A percentile compares a stretch with the other conserved stretches of the same genome.
phyloP scores from a whole-genome alignment of 768 basidiomycete genomes.

The Russula olivacea region DNA sequence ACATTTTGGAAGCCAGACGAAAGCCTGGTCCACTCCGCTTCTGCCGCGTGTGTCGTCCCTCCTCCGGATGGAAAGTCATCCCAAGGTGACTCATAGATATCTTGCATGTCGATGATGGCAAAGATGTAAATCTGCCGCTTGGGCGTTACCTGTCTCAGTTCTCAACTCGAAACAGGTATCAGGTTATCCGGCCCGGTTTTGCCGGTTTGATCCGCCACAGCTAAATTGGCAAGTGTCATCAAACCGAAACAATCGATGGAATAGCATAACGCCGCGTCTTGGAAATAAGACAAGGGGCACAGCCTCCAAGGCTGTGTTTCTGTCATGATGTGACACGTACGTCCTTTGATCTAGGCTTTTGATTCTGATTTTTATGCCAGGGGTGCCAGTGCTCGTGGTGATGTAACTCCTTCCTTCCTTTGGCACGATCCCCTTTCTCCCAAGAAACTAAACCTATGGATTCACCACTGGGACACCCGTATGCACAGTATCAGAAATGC shows the following conservation, averaged over 20 bases:
- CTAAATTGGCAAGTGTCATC: no score
- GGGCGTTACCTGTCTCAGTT: no score
- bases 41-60: not conserved
- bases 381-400: not conserved
- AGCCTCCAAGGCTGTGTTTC: not conserved
- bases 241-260: no score
- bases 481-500: not conserved
- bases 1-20: conserved; percentile 70
- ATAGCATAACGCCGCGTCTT: not conserved
- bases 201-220: not conserved
- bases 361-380: not conserved
- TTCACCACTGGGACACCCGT: not conserved
- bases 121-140: no score
- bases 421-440: no score
- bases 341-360: not conserved
- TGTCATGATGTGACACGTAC: not conserved
- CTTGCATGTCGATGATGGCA: not conserved
- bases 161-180: not conserved
- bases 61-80: not conserved
- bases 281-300: not conserved
- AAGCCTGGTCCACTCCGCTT: conserved; percentile 60
- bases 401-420: not conserved
- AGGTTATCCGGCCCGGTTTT: not conserved
- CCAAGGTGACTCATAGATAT: conserved; percentile 8
- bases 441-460: not conserved